phyloP scores from a whole-genome alignment of 2,329 filamentous ascomycete genomes.

The Fusarium nematophilum region DNA sequence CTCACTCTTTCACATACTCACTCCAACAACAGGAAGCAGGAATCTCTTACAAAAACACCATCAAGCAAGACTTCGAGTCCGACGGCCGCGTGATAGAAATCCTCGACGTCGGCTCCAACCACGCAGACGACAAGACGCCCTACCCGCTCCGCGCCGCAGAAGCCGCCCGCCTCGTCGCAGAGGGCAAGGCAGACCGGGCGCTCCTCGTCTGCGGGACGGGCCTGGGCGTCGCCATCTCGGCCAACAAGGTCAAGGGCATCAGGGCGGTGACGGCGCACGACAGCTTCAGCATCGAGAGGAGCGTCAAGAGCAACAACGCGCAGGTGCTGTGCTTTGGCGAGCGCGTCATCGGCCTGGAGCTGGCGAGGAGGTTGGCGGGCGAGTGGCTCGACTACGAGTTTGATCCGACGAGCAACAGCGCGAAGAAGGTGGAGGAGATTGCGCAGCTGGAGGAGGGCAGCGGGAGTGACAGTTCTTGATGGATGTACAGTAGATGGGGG shows the following conservation, averaged over 20 bases:
- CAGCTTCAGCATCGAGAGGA: constrained; percentile 83
- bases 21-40: constrained; percentile 75
- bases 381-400: constrained; percentile 91
- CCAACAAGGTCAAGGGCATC: constrained; percentile 88
- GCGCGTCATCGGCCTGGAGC: constrained; percentile 82
- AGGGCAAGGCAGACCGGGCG: constrained; percentile 78
- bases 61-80: constrained; percentile 77
- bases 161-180: constrained; percentile 72
- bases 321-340: constrained; percentile 90
- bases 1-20: neutral
- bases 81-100: constrained; percentile 75
- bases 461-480: neutral
- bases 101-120: constrained; percentile 78
- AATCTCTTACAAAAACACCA: constrained; percentile 80
- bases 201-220: constrained; percentile 88
- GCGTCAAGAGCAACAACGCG: constrained; percentile 85
- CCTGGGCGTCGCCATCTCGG: constrained; percentile 86
- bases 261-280: constrained; percentile 92
- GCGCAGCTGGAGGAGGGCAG: constrained; percentile 50
- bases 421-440: constrained; percentile 59
- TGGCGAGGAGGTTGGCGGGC: constrained; percentile 79
- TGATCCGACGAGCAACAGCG: constrained; percentile 66
- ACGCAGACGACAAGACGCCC: constrained; percentile 77
- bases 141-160: constrained; percentile 84
- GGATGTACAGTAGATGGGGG: no score